Base-by-base conservation (phyloP, 106 monocot species). In the Vanilla planifolia region DNA sequence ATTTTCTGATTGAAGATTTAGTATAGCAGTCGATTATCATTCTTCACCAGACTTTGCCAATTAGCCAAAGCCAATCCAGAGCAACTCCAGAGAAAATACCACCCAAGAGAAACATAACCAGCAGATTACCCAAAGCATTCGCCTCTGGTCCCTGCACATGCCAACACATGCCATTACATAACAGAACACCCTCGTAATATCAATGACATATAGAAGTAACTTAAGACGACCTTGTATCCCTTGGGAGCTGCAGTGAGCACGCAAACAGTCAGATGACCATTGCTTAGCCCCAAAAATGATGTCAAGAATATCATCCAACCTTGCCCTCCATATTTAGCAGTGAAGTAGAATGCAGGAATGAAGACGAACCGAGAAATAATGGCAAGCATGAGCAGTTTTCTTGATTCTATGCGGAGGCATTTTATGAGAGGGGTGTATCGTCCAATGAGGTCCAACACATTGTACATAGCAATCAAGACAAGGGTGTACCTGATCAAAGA, bases 271-370 rank as follows among this genome's bases (percentile, higher is more conserved):
- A 90, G 85, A 66, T 90, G 75, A 26, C 89, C 89, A 44, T 89
- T 89, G 30, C 52, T 79, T 1, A 89, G 28, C 27, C 92, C 92
- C 47, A 92, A 70, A 14, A 84, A 56, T 3, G 92, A 92, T 36
- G 87, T 92, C 43, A 92, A 55, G 70, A 84, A 21, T 55, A 92
- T 92, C 87, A 88, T 92, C 59, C 69, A 92, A 1, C 87, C 87
- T 62, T 86, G 86, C 21, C 33, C 84, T 36, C 84, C 84, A 42
- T 84, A 88, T 33, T 85, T 88, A 8, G 84, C 81, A 0, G 92
- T 89, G 73, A 85, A 89, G 58, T 93, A 93, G 68, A 89, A 93
- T 20, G 93, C 89, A 6, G 93, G 93, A 46, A 93, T 75, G 21
- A 93, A 59, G 4, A 89, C 19, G 48, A 93, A 82, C 10, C 89